Evolutionary conservation across 768 basidiomycete species (phyloP), one percentile per base, ranked within the genome.

Genomic region (Phanerochaete sordida): DNA sequence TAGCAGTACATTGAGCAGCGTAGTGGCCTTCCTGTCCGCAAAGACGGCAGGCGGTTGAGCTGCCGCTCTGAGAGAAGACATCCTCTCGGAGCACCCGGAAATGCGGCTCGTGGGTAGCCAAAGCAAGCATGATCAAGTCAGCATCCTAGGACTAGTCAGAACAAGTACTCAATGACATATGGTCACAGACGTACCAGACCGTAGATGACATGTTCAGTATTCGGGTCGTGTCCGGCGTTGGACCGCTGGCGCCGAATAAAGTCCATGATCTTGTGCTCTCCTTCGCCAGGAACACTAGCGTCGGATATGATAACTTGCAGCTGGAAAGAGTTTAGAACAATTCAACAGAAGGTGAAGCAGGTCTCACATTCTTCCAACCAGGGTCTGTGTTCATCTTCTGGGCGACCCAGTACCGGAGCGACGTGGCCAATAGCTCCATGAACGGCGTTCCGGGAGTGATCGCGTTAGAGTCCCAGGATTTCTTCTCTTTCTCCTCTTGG

Each of bases 261-360:
- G 72, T 98, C 97, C 95, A 99, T 98, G 64, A 99, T 98, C 78
- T 99, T 99, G 74, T 99, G 97, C 72, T 99, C 97, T 71, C 97
- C 97, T 75, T 99, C 97, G 66, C 97, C 97, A 1, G 97, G 96
- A 13, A 98, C 97, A 57, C 90, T 87, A 1, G 97, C 93, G 66
- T 99, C 97, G 5, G 97, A 99, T 57, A 99, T 93, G 64, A 98
- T 87, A 54, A 99, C 90, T 81, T 98, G 86, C 43, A 99, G 81
- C 95, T 95, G 65, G 30, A 8, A 52, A 11, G 6, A 13, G n/a
- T 13, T 23, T 28, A 9, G 33, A 24, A 4, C 15, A 0, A 52
- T 21, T 23, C 28, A 16, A 45, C 11, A 19, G 45, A 2, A 44
- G 37, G n/a, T 15, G 44, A 24, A 2, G 19, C 37, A 47, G 8